phyloP scores from a whole-genome alignment of 352 stramenopile species.

The Halophytophthora batemanensis region DNA sequence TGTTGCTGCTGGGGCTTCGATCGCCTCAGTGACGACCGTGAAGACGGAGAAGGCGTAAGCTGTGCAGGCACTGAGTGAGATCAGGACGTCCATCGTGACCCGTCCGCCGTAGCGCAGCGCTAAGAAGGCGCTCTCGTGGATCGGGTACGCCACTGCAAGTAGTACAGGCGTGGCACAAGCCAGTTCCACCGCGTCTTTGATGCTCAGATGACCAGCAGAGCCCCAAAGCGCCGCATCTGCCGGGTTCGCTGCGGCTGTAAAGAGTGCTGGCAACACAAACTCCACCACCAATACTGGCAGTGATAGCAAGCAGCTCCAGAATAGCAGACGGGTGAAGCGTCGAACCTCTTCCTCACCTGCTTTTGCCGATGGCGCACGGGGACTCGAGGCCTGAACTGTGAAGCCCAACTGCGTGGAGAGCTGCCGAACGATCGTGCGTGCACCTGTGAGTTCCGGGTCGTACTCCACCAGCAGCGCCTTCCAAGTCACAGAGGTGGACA shows the following conservation, averaged over 20 bases:
- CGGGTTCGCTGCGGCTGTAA: slow-evolving; percentile 16
- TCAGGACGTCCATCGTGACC: slow-evolving; percentile 78
- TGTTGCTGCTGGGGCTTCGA: slow-evolving; percentile 3
- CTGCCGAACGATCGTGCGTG: slow-evolving; percentile 35
- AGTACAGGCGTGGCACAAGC: slow-evolving; percentile 67
- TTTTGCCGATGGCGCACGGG: slow-evolving; percentile 38
- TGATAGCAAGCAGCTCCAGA: slow-evolving; percentile 55
- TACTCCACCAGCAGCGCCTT: slow-evolving; percentile 39
- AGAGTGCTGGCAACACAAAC: slow-evolving; percentile 47
- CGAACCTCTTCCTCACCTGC: slow-evolving; percentile 34
- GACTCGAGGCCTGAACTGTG: slow-evolving; percentile 48
- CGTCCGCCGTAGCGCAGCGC: slow-evolving; percentile 55
- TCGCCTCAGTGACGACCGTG: slow-evolving; percentile 20
- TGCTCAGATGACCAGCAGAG: slow-evolving; percentile 28
- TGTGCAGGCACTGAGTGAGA: slow-evolving; percentile 65
- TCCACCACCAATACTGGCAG: slow-evolving; percentile 54
- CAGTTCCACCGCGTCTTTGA: slow-evolving; percentile 49
- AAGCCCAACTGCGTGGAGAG: slow-evolving; percentile 39
- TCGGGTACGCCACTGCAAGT: slow-evolving; percentile 54
- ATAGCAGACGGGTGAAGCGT: slow-evolving; percentile 42
- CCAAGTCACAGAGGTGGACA: slow-evolving; percentile 9
- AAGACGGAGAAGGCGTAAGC: slow-evolving; percentile 66
- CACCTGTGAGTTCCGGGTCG: slow-evolving; percentile 37
- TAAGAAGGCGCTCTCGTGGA: slow-evolving; percentile 67
- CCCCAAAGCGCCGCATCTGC: slow-evolving; percentile 26